A percentile compares a stretch with the other conserved stretches of the same genome.
phyloP scores from a whole-genome alignment of 2,329 filamentous ascomycete species.

The Colletotrichum sublineola region DNA sequence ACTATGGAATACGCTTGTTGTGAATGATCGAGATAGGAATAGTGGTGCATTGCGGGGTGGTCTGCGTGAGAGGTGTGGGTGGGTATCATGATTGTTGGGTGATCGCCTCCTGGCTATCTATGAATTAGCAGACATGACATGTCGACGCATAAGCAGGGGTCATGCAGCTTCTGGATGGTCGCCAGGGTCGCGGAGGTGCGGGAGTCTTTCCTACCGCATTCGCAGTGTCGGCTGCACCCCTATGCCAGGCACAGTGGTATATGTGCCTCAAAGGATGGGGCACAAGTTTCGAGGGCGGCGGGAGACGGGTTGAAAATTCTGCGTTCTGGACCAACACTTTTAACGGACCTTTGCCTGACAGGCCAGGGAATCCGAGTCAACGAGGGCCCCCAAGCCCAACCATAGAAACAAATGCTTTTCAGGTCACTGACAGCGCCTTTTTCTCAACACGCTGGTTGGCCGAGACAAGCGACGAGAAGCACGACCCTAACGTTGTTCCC shows the following conservation, averaged over 20 bases:
- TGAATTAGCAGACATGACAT: slow-evolving; percentile 28
- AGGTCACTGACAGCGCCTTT: not conserved
- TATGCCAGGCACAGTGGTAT: slow-evolving; percentile 34
- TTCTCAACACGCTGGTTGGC: slow-evolving; percentile 19
- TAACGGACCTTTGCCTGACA: slow-evolving; percentile 12
- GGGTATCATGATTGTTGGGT: not conserved
- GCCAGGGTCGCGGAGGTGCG: slow-evolving; percentile 35
- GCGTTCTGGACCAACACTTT: slow-evolving; percentile 3
- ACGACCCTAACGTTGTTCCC: slow-evolving; percentile 2
- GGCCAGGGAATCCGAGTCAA: not conserved
- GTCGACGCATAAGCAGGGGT: slow-evolving; percentile 23
- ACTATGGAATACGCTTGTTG: not conserved
- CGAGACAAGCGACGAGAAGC: slow-evolving; percentile 22
- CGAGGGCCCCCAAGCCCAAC: not conserved
- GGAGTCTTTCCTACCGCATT: slow-evolving; percentile 34
- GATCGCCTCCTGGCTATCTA: slow-evolving; percentile 1
- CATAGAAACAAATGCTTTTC: not conserved
- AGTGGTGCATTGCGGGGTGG: slow-evolving; percentile 30
- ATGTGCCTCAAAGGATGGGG: slow-evolving; percentile 11
- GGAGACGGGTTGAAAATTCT: slow-evolving; percentile 23
- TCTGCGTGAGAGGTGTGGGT: slow-evolving; percentile 25
- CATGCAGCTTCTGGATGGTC: slow-evolving; percentile 6
- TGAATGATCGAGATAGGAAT: slow-evolving; percentile 5
- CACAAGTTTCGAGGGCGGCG: slow-evolving; percentile 11
- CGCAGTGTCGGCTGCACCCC: slow-evolving; percentile 26